These are phyloP conservation scores for Phytophthora fragariae DNA, from an alignment of 352 stramenopile species.

Conservation along the genomic window DNA sequence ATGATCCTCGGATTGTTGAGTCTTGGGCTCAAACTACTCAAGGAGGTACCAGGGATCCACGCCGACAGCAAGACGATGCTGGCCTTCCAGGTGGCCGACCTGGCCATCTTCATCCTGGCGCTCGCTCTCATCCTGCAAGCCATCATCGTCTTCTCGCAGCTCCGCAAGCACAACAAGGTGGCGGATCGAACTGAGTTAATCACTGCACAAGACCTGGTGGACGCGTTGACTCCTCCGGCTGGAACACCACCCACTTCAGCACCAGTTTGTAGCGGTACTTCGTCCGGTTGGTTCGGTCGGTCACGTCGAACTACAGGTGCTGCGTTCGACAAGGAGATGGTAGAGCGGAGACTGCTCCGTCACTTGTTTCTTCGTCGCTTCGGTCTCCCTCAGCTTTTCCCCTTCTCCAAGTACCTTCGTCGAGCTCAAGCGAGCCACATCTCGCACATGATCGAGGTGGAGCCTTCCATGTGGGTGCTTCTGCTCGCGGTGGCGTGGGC, in stretches of 20 bases:
- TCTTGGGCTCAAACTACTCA: slow-evolving; percentile 54
- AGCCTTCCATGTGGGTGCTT: slow-evolving; percentile 70
- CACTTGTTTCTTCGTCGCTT: slow-evolving; percentile 53
- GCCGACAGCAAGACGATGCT: slow-evolving; percentile 42
- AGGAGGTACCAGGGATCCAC: slow-evolving; percentile 43
- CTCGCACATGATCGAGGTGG: slow-evolving; percentile 77
- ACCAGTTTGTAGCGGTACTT: neutral
- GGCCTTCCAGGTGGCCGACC: slow-evolving; percentile 57
- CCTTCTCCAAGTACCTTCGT: slow-evolving; percentile 80
- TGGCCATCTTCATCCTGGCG: slow-evolving; percentile 60
- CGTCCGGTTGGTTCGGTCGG: slow-evolving; percentile 17
- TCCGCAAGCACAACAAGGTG: slow-evolving; percentile 46
- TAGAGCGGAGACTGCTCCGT: slow-evolving; percentile 49
- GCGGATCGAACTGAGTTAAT: slow-evolving; percentile 54
- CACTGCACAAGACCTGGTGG: slow-evolving; percentile 44
- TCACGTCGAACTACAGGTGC: neutral
- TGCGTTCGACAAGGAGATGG: slow-evolving; percentile 25
- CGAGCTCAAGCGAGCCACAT: slow-evolving; percentile 80
- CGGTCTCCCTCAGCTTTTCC: slow-evolving; percentile 55
- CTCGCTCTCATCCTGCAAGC: slow-evolving; percentile 60
- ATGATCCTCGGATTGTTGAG: slow-evolving; percentile 66
- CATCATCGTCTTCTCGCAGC: slow-evolving; percentile 48
- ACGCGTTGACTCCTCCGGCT: slow-evolving; percentile 11
- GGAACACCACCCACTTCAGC: slow-evolving; percentile 1
- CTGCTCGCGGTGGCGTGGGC: slow-evolving; percentile 51